A percentile compares a stretch with the other conserved stretches of the same genome.
These are phyloP conservation scores for Vaccinium darrowii DNA, from an alignment of 148 eudicot species.

Conservation along the genomic window DNA sequence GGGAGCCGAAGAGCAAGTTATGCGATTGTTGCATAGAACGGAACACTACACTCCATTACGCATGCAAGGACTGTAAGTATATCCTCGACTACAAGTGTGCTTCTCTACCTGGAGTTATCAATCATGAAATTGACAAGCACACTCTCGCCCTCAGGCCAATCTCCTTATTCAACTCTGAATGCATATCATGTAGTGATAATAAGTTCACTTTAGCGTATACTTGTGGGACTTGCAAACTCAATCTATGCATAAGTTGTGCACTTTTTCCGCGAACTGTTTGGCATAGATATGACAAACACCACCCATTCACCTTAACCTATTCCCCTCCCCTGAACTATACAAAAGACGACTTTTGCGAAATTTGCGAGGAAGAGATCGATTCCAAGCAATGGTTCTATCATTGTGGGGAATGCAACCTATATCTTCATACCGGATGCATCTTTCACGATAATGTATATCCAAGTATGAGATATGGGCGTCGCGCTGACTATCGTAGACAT, in stretches of 20 bases:
- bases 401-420: neutral
- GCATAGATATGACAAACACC: neutral
- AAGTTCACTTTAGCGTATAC: neutral
- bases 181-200: neutral
- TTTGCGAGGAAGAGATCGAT: neutral
- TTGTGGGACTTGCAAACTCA: neutral
- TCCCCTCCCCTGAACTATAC: neutral
- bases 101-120: neutral
- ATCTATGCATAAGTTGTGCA: neutral
- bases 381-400: neutral
- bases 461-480: no score
- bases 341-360: neutral
- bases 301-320: neutral
- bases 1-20: fast-evolving
- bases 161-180: neutral
- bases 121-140: neutral
- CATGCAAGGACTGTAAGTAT: neutral
- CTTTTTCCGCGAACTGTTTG: neutral
- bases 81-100: neutral
- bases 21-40: neutral
- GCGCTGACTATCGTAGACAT: no score
- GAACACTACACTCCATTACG: neutral
- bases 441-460: no score
- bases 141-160: neutral
- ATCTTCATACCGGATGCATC: neutral